These are phyloP conservation scores for Salvia miltiorrhiza DNA, from an alignment of 257 asterid genomes.

Conservation along the genomic window DNA sequence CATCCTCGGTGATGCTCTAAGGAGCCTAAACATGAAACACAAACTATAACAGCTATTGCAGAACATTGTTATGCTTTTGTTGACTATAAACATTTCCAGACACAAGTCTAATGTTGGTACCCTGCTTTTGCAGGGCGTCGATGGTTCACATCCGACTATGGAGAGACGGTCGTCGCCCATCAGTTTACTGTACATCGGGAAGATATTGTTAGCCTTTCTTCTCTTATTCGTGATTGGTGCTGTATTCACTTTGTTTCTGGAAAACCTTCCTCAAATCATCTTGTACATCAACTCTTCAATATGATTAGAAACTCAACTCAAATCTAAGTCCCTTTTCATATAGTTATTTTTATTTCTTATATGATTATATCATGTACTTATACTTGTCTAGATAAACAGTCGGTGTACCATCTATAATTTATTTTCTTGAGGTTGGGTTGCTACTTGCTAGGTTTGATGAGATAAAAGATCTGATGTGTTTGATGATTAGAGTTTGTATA, in stretches of 20 bases:
- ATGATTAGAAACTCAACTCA: slow-evolving; percentile 3
- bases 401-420: too few relatives aligned
- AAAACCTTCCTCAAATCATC: slow-evolving; percentile 72
- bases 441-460: too few relatives aligned
- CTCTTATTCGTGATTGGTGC: slow-evolving; percentile 70
- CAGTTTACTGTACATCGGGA: slow-evolving; percentile 46
- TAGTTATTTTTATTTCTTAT: too few relatives aligned
- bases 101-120: slow-evolving; percentile 9
- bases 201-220: slow-evolving; percentile 62
- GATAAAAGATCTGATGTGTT: too few relatives aligned
- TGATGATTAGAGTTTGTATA: too few relatives aligned
- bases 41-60: neutral
- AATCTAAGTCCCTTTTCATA: neutral
- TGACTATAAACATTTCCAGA: neutral
- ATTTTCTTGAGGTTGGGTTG: too few relatives aligned
- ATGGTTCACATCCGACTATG: slow-evolving; percentile 21
- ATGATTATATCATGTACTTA: too few relatives aligned
- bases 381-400: too few relatives aligned
- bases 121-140: slow-evolving; percentile 38
- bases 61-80: neutral
- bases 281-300: slow-evolving; percentile 37
- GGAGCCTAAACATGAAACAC: neutral
- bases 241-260: slow-evolving; percentile 55
- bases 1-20: neutral
- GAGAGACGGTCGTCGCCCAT: slow-evolving; percentile 24